A percentile compares a stretch with the other conserved stretches of the same genome.
Evolutionary conservation across 106 monocot species (phyloP).

Genomic region (Amphibolis antarctica): DNA sequence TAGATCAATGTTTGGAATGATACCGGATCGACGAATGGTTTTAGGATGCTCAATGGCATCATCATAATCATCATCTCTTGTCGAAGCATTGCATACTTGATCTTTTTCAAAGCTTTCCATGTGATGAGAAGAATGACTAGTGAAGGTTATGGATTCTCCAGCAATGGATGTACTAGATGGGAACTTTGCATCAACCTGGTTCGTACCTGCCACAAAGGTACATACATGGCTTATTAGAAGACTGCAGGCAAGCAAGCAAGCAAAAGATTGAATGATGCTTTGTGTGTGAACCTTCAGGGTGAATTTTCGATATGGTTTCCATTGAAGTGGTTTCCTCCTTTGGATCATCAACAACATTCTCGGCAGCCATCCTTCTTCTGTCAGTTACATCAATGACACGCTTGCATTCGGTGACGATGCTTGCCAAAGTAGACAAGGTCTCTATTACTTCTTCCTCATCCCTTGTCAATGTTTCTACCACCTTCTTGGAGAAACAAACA

Average conservation of each 20-base stretch:
- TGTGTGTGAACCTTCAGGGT: background rate
- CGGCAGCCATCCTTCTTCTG: background rate
- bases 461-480: conserved; percentile 14
- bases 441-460: conserved; percentile 49
- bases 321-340: background rate
- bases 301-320: no score
- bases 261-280: background rate
- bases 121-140: background rate
- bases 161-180: background rate
- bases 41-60: background rate
- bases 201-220: background rate
- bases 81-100: conserved; percentile 2
- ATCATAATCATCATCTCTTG: background rate
- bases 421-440: conserved; percentile 21
- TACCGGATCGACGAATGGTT: background rate
- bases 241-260: background rate
- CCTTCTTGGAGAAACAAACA: conserved; percentile 4
- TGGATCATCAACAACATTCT: conserved; percentile 11
- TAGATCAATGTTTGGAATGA: conserved; percentile 8
- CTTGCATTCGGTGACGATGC: background rate
- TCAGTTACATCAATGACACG: background rate
- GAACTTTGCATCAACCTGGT: background rate
- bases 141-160: background rate
- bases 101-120: conserved; percentile 1
- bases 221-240: background rate